Evolutionary conservation across 2,329 filamentous ascomycete genomes (phyloP), one percentile per base, ranked within the genome.

Genomic region (Fusarium cicatricum): DNA sequence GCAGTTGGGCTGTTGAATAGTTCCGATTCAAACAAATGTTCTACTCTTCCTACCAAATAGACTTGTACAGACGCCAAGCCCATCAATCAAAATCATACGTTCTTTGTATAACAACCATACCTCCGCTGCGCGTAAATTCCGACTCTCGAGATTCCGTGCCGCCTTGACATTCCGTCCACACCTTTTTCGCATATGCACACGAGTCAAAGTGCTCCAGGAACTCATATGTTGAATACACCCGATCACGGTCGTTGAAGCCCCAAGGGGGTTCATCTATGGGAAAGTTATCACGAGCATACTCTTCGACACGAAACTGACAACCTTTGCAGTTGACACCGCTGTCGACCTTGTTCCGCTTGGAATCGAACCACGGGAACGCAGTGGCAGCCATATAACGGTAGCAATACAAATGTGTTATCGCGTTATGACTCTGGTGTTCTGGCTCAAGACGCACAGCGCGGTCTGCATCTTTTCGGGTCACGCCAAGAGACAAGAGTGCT

Each of bases 171-270:
- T 42, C 26, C 4, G 12, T 16, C 56, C 56, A 59, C n/a, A 55
- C 43, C 15, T 50, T 4, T 12, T 26, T 43, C 0, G 55, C 56
- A 12, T 55, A 5, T 4, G 6, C 4, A 11, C 56, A 59, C 3
- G 34, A 38, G 4, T 11, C 6, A 11, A 50, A 59, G 19, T 59
- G 56, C 17, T 19, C 8, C 8, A 55, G n/a, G 7, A 55, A 59
- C 2, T 55, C 49, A 2, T 50, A 29, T 5, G 15, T n/a, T 0
- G 46, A 23, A 19, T 60, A 60, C 0, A 48, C 40, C 6, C 45
- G 39, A 26, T 60, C 58, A 2, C 56, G 36, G 10, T 60, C 57
- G n/a, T 57, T 52, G 7, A 33, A 34, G 0, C 52, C 55, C 56
- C 56, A 59, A 3, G 55, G 43, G 0, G 55, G 55, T 2, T 14